Percentiles rank a stretch among this genome's conserved stretches.
phyloP scores from a whole-genome alignment of 495 filamentous ascomycete species.

The Friedmanniomyces endolithicus region DNA sequence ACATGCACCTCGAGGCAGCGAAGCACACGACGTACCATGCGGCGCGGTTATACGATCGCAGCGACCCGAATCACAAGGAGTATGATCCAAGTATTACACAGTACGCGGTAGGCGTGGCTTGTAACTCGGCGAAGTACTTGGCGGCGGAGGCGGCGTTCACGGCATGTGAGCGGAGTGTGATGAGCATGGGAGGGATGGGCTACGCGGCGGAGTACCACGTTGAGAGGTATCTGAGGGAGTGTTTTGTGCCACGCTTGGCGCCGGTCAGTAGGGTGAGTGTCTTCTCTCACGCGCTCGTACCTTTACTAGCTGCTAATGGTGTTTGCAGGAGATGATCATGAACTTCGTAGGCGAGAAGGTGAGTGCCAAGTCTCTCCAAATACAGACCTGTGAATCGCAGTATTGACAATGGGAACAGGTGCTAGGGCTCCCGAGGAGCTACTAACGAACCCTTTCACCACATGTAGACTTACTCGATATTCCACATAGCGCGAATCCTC shows the following conservation, averaged over 20 bases:
- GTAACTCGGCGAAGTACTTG: constrained; percentile 66
- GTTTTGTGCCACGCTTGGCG: constrained; percentile 61
- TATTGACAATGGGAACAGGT: constrained; percentile 51
- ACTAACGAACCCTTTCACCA: constrained; percentile 23
- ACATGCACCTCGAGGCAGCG: constrained; percentile 68
- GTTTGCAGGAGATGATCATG: constrained; percentile 55
- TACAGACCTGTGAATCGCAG: neutral
- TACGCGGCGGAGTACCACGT: constrained; percentile 72
- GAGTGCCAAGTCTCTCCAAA: neutral
- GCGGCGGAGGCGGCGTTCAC: constrained; percentile 67
- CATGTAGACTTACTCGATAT: neutral
- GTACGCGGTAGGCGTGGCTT: constrained; percentile 56
- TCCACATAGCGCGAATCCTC: neutral
- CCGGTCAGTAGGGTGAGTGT: constrained; percentile 48
- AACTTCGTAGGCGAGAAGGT: constrained; percentile 63
- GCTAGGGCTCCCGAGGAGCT: constrained; percentile 45
- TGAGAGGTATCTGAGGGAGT: constrained; percentile 63
- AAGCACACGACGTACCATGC: constrained; percentile 71
- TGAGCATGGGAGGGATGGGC: constrained; percentile 63
- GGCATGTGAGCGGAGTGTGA: constrained; percentile 47
- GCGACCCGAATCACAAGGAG: constrained; percentile 23
- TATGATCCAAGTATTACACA: constrained; percentile 43
- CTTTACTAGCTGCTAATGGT: neutral
- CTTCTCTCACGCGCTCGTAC: neutral
- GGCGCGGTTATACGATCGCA: constrained; percentile 55